phyloP scores from a whole-genome alignment of 2,329 filamentous ascomycete genomes.

The Talaromyces sp. region DNA sequence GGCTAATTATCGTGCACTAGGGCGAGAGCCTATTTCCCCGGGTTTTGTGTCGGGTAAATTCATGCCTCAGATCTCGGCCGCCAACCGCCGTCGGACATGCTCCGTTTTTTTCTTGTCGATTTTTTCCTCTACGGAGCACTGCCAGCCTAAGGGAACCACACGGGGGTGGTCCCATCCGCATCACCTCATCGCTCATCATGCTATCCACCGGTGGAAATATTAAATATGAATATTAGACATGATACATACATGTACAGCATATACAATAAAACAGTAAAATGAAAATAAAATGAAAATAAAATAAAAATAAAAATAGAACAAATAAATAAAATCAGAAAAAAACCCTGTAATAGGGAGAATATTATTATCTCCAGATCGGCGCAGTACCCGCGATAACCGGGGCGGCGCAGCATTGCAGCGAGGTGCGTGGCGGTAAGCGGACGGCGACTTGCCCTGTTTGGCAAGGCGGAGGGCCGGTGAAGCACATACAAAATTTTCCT shows the following conservation, averaged over 20 bases:
- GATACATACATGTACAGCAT: too few species aligned
- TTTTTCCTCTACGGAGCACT: neutral
- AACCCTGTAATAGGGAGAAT: too few species aligned
- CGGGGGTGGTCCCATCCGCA: neutral
- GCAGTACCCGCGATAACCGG: constrained; percentile 14
- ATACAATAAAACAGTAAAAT: too few species aligned
- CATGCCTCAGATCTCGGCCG: neutral
- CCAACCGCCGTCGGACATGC: neutral
- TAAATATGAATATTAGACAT: too few species aligned
- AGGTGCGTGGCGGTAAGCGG: neutral
- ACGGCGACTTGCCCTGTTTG: neutral
- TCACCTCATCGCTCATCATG: neutral
- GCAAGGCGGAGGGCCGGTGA: neutral
- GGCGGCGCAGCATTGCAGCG: neutral
- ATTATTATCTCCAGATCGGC: neutral
- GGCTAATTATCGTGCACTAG: neutral
- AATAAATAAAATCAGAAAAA: too few species aligned
- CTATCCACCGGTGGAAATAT: too few species aligned
- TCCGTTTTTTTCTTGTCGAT: neutral
- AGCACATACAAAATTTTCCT: neutral
- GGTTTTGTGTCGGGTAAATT: neutral
- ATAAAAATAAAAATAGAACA: too few species aligned
- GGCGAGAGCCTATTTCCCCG: neutral
- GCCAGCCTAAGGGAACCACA: too few species aligned
- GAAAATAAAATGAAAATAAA: too few species aligned